Percentiles rank a stretch among this genome's conserved stretches.
These are phyloP conservation scores for Cordyceps tenuipes DNA, from an alignment of 2,329 filamentous ascomycete genomes.

Conservation along the genomic window DNA sequence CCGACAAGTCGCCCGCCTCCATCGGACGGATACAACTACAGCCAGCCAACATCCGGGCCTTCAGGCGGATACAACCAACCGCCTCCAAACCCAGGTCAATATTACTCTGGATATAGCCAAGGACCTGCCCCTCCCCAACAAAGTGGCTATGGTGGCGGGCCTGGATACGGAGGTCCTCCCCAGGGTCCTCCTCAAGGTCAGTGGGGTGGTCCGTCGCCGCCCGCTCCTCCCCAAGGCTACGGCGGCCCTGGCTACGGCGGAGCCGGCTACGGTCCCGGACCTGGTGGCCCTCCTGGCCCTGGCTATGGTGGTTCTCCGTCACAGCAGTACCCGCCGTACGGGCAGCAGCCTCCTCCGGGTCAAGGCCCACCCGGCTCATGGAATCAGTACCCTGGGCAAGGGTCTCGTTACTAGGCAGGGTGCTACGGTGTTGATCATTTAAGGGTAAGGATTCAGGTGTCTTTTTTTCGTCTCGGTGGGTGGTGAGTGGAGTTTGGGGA, in stretches of 20 bases:
- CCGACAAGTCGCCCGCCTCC: constrained; percentile 22
- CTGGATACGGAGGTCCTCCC: constrained; percentile 21
- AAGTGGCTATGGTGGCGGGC: constrained; percentile 17
- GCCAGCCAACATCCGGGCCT: constrained; percentile 22
- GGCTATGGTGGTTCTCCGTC: constrained; percentile 12
- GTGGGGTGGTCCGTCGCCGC: constrained; percentile 15
- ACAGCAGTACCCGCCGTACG: constrained; percentile 19
- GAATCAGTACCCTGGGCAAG: constrained; percentile 31
- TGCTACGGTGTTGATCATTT: background rate
- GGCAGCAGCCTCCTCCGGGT: constrained; percentile 17
- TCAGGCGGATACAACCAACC: constrained; percentile 23
- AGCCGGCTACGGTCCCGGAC: constrained; percentile 10
- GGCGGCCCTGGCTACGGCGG: constrained; percentile 19
- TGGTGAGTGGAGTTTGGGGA: background rate
- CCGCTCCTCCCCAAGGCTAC: constrained; percentile 17
- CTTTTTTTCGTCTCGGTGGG: background rate
- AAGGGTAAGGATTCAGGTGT: background rate
- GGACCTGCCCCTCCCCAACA: constrained; percentile 21
- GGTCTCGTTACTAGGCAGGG: constrained; percentile 23
- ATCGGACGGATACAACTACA: constrained; percentile 33
- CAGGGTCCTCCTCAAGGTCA: constrained; percentile 14
- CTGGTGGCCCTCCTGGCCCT: constrained; percentile 5
- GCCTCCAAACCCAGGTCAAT: constrained; percentile 24
- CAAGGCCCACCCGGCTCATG: constrained; percentile 22
- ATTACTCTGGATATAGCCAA: constrained; percentile 26